Base-by-base conservation (phyloP, 305 asterid species). In the Fraxinus ornus region DNA sequence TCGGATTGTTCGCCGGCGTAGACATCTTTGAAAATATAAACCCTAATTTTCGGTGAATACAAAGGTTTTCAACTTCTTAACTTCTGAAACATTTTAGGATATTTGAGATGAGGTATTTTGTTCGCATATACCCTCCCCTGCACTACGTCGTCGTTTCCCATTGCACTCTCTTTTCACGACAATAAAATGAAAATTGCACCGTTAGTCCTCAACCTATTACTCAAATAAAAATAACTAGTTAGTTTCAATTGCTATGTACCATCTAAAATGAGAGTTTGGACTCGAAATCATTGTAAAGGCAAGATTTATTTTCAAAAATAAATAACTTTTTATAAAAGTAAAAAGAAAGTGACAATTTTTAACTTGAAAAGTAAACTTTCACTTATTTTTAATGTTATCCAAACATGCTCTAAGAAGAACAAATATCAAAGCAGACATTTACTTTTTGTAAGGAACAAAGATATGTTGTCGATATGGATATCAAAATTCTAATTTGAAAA, bases 21-120 rank as follows among this genome's bases (percentile, higher is more conserved):
- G 95, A 85, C 97, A 91, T 92, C 66, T 64, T 64, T 21, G 22
- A 64, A 44, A 83, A 52, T 84, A 80, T 85, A 83, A 86, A 86
- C 94, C 94, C 91, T 86, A 89, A 75, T 32, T 24, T 52, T 86
- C 49, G 86, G 26, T 30, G 66, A 86, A 57, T 66, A 77, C 81
- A 44, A 47, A 82, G 37, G 83, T 36, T 81, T 55, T 9, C 79
- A 78, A 37, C 15, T 70, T 30, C 7, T 12, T 3, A 0, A 26
- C 37, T n/a, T 7, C 35, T 64, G 73, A 24, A 64, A 3, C 35
- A 0, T 64, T 64, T 21, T 8, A 64, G 7, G 76, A 71, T 32
- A 15, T 5, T 71, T 71, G 24, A 15, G 76, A 55, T 52, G 74
- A 66, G 74, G 4, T 66, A 66, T 26, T 26, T 26, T 28, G 17